Evolutionary conservation across 2,329 filamentous ascomycete genomes (phyloP), one percentile per base, ranked within the genome.

Genomic region (Arthroderma sp.): DNA sequence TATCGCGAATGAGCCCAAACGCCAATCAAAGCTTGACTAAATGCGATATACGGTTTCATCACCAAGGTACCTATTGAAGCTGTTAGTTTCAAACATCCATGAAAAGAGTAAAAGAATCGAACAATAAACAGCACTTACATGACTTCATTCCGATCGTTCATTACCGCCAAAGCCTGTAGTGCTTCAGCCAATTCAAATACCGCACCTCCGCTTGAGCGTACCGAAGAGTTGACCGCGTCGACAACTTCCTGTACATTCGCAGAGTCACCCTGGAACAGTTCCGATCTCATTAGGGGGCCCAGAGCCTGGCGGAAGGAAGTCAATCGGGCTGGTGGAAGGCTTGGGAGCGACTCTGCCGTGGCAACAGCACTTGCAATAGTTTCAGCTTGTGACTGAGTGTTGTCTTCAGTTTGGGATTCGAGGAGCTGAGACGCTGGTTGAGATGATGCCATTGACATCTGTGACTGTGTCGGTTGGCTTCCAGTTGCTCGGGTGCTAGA

Each of bases 91-190:
- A 44, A 31, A 9, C 7, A 43, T 45, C 30, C 5, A 40, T 40
- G 39, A 43, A 40, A 22, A 11, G 15, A 9, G 22, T 29, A 33
- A 40, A 27, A 55, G 73, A 72, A 7, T 72, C 69, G 52, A 72
- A 38, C 22, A 39, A 36, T 40, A 15, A 29, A 31, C 10, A 33
- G 10, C 22, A 78, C 84, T 76, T 70, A 89, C 88, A 98, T 98
- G 59, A 98, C 80, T 69, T 89, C 81, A 63, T 95, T 95, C 55
- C 74, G 71, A 52, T 84, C 80, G 56, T 86, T 82, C 77, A 98
- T 80, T 59, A 75, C 79, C 63, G 78, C 77, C 46, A 98, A 68
- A 38, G 86, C 88, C 62, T 81, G 76, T 47, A 82, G 68, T 0
- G 83, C 86, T 65, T 98, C 91, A 0, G 69, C 70, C 33, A 73